Base-by-base conservation (phyloP, 2,329 filamentous ascomycete species). In the Fusarium ramigenum region DNA sequence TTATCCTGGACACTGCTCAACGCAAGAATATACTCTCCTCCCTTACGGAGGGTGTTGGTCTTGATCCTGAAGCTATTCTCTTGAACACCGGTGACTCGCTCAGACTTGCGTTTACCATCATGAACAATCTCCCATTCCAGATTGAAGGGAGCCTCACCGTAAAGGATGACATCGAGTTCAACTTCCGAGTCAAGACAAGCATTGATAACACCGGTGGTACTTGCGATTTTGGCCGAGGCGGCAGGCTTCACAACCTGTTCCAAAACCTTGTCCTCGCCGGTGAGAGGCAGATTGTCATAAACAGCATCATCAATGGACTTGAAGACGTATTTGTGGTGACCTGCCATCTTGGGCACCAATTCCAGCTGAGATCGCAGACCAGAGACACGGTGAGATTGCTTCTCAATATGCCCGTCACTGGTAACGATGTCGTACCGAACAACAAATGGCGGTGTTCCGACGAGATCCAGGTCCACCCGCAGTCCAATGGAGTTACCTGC, bases 201-300 rank as follows among this genome's bases (percentile, higher is more conserved):
- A 76, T 89, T 91, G 68, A 90, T 86, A 28, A 83, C 84, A 42
- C 86, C 84, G 25, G 87, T 84, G 12, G 86, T 84, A 32, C 87
- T 84, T 47, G 89, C 86, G 62, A 95, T 87, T 69, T 92, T 90
- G 30, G 96, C 96, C 15, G 93, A 93, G 11, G 96, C 96, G 8
- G 95, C 93, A 15, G 96, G 96, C 82, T 97, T 97, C 75, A 99
- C 96, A 77, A 94, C 92, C 82, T 98, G 96, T 81, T 97, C 92
- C 44, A 98, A 84, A 15, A 89, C 83, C 69, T 92, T 88, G 56
- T 88, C 87, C 18, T 88, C 83, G 43, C 92, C 89, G 34, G 86
- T 86, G 28, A 97, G 83, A 32, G 87, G 85, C 57, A 92, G 87
- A 4, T 87, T 87, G 37, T 87, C 88, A 83, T 99, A 99, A 37